phyloP scores from a whole-genome alignment of 2,329 filamentous ascomycete species.

The Neonectria sp. region DNA sequence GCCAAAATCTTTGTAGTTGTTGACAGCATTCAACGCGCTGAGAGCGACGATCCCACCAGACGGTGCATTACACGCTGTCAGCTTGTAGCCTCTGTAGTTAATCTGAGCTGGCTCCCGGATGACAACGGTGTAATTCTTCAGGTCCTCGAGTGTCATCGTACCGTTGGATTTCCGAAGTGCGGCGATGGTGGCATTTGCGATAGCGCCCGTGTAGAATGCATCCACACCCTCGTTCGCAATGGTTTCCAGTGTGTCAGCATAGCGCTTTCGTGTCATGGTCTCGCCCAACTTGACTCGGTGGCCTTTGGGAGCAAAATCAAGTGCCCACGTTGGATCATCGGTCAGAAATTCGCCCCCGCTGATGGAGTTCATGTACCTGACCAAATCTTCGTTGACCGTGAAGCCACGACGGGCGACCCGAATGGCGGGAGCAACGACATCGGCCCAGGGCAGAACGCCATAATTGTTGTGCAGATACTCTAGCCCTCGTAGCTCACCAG shows the following conservation, averaged over 20 bases:
- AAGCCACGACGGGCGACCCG: conserved; percentile 82
- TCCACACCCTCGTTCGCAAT: conserved; percentile 77
- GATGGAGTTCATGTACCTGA: conserved; percentile 75
- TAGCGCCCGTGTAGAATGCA: conserved; percentile 78
- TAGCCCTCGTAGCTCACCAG: conserved; percentile 80
- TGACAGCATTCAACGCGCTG: conserved; percentile 81
- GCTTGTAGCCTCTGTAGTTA: conserved; percentile 78
- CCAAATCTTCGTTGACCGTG: conserved; percentile 78
- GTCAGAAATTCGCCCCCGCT: conserved; percentile 65
- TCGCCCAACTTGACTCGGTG: conserved; percentile 77
- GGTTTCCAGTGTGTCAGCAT: conserved; percentile 79
- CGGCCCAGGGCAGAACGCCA: conserved; percentile 74
- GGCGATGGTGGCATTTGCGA: conserved; percentile 79
- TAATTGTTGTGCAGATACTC: conserved; percentile 81
- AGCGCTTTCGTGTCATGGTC: conserved; percentile 80
- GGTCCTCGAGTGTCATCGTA: conserved; percentile 82
- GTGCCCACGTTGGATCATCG: conserved; percentile 81
- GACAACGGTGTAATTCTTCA: conserved; percentile 79
- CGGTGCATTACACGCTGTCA: conserved; percentile 79
- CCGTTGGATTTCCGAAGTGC: conserved; percentile 76
- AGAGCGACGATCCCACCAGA: conserved; percentile 81
- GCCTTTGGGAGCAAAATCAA: conserved; percentile 88
- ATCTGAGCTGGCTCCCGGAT: conserved; percentile 74
- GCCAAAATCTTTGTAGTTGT: conserved; percentile 71
- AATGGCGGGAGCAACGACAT: conserved; percentile 79